A percentile compares a stretch with the other conserved stretches of the same genome.
Evolutionary conservation across 768 basidiomycete species (phyloP).

Genomic region (Agaricus sinodeliciosus): DNA sequence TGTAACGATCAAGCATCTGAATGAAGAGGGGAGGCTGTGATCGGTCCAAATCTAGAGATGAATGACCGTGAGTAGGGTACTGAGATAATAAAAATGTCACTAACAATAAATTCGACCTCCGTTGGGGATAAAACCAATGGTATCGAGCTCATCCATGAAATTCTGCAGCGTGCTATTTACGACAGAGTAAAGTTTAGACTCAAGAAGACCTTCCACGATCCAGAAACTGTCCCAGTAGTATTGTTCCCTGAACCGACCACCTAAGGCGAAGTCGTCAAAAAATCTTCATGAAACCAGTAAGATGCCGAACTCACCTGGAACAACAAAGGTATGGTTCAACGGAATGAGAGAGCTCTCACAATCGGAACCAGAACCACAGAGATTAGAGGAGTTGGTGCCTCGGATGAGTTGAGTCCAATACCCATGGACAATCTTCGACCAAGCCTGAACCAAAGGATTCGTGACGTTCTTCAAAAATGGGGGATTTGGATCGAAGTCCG

Average conservation of each 20-base stretch:
- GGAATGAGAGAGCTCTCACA: slow-evolving; percentile 89
- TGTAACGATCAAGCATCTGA: slow-evolving; percentile 89
- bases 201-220: slow-evolving; percentile 83
- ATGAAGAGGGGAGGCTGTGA: slow-evolving; percentile 93
- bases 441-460: slow-evolving; percentile 64
- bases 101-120: slow-evolving; percentile 87
- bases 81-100: slow-evolving; percentile 10
- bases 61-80: not conserved
- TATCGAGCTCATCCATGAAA: slow-evolving; percentile 90
- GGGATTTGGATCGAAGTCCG: slow-evolving; percentile 58
- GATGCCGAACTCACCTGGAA: slow-evolving; percentile 57
- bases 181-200: slow-evolving; percentile 67
- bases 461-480: slow-evolving; percentile 65
- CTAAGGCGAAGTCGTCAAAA: slow-evolving; percentile 18
- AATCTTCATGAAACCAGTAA: not conserved
- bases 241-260: slow-evolving; percentile 75
- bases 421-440: slow-evolving; percentile 71
- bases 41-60: slow-evolving; percentile 64
- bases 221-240: slow-evolving; percentile 75
- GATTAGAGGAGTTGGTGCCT: slow-evolving; percentile 59
- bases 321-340: slow-evolving; percentile 85
- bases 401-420: slow-evolving; percentile 82
- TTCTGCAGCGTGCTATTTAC: slow-evolving; percentile 80
- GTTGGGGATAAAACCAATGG: slow-evolving; percentile 89
- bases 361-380: slow-evolving; percentile 48